phyloP scores from a whole-genome alignment of 805 yeast species.

The Starmerella scarabaei region DNA sequence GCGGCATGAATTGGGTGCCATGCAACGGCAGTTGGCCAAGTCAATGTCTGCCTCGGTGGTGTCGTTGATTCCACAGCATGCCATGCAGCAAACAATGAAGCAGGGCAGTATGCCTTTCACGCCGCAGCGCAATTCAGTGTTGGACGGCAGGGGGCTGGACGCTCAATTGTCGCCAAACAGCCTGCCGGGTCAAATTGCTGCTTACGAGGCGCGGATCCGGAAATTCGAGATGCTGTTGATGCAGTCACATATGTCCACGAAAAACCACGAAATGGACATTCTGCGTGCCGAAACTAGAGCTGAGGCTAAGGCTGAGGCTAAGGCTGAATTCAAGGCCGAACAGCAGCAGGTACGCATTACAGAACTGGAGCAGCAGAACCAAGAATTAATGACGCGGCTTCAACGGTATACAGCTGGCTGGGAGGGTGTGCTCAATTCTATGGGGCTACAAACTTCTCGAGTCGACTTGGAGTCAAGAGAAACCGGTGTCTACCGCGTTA shows the following conservation, averaged over 20 bases:
- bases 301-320: conserved; percentile 16
- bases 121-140: background rate
- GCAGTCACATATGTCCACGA: conserved; percentile 13
- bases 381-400: conserved; percentile 6
- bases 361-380: conserved; percentile 10
- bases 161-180: too few species aligned
- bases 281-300: conserved; percentile 17
- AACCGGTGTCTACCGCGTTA: conserved; percentile 24
- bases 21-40: conserved; percentile 20
- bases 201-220: conserved; percentile 58
- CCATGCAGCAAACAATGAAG: too few species aligned
- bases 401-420: conserved; percentile 23
- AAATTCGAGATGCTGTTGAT: conserved; percentile 33
- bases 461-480: conserved; percentile 11
- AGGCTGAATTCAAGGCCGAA: conserved; percentile 9
- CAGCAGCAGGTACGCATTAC: conserved; percentile 9
- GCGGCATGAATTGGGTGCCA: conserved; percentile 23
- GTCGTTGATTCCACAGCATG: too few species aligned
- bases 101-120: background rate
- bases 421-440: conserved; percentile 52
- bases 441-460: conserved; percentile 51
- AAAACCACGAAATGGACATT: conserved; percentile 14
- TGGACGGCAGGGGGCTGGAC: too few species aligned
- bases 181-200: conserved; percentile 1
- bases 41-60: conserved; percentile 13